These are phyloP conservation scores for Claviceps pusilla DNA, from an alignment of 2,329 filamentous ascomycete genomes.

Conservation along the genomic window DNA sequence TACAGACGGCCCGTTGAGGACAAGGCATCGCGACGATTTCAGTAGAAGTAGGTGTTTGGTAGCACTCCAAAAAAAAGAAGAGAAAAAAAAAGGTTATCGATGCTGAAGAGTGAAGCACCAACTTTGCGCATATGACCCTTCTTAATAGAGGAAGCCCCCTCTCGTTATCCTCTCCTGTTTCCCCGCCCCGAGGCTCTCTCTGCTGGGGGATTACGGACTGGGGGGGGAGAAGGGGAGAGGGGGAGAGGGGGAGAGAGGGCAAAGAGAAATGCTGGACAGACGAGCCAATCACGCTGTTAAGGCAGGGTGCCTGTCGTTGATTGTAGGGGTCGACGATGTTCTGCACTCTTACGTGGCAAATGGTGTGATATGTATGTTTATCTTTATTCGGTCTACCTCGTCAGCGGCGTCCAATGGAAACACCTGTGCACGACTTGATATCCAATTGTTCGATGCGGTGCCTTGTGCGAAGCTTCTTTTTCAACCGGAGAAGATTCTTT, in stretches of 20 bases:
- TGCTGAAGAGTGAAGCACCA: not conserved
- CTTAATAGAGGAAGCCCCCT: too few species aligned
- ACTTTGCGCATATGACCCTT: not conserved
- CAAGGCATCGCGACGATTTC: not conserved
- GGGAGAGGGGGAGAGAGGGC: too few species aligned
- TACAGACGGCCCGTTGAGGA: not conserved
- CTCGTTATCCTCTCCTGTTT: too few species aligned
- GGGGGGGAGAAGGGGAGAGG: too few species aligned
- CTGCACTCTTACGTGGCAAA: not conserved
- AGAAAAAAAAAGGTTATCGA: too few species aligned
- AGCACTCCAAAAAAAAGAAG: too few species aligned
- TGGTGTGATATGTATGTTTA: not conserved
- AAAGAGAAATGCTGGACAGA: not conserved
- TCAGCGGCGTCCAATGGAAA: not conserved
- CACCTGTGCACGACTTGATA: too few species aligned
- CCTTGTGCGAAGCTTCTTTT: not conserved
- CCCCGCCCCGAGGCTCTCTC: not conserved
- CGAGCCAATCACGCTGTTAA: not conserved
- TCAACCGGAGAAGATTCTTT: not conserved
- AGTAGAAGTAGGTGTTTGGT: not conserved
- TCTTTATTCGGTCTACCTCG: not conserved
- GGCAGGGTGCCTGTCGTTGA: not conserved
- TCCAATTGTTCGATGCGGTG: not conserved
- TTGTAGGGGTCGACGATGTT: not conserved
- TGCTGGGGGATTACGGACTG: not conserved